Evolutionary conservation across 2,329 filamentous ascomycete genomes (phyloP).

Genomic region (Cladophialophora chaetospira): DNA sequence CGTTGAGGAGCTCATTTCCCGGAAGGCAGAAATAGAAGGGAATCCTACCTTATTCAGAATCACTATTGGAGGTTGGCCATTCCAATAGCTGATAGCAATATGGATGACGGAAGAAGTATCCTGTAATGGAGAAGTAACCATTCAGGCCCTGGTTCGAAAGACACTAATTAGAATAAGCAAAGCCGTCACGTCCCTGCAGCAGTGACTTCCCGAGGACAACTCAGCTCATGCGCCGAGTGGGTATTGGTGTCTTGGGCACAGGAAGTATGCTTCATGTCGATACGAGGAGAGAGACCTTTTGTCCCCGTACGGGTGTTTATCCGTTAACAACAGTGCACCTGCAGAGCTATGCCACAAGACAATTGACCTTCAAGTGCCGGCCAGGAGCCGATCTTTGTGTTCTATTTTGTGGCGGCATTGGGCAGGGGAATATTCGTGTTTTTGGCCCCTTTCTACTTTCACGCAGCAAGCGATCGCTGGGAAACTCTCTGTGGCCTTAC

Average conservation of each 20-base stretch:
- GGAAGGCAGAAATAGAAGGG: constrained; percentile 39
- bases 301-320: neutral
- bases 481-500: no score
- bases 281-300: neutral
- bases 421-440: no score
- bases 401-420: no score
- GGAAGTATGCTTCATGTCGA: neutral
- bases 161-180: no score
- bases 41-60: constrained; percentile 20
- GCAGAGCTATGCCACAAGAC: no score
- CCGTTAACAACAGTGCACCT: neutral
- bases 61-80: constrained; percentile 28
- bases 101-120: no score
- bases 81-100: no score
- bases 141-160: no score
- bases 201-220: neutral
- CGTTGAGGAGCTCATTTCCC: constrained; percentile 48
- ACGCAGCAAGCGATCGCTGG: no score
- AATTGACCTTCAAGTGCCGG: no score
- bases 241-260: neutral
- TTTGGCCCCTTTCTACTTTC: neutral
- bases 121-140: no score
- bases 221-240: neutral
- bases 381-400: no score
- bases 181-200: neutral